A percentile compares a stretch with the other conserved stretches of the same genome.
These are phyloP conservation scores for Exophiala calicioides DNA, from an alignment of 2,329 filamentous ascomycete species.

Conservation along the genomic window DNA sequence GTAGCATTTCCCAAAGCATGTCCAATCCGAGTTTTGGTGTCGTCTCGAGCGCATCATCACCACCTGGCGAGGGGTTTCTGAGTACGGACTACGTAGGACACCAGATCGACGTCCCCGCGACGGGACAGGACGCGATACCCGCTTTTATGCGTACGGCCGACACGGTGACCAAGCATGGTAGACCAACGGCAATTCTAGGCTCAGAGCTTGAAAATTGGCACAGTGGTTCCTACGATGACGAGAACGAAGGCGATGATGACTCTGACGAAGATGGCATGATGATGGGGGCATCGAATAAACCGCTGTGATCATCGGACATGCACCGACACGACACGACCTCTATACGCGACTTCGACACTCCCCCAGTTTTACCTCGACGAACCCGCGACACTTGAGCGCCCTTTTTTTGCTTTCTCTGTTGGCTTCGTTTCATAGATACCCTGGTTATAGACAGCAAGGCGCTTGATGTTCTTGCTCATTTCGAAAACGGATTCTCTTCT, in stretches of 20 bases:
- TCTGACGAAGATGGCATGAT: slow-evolving; percentile 31
- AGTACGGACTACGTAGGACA: slow-evolving; percentile 14
- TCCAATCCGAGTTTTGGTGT: slow-evolving; percentile 51
- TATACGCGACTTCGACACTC: no score
- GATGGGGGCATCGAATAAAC: slow-evolving; percentile 23
- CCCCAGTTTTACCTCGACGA: not conserved
- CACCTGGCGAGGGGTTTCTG: slow-evolving; percentile 48
- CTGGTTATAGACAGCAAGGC: slow-evolving; percentile 25
- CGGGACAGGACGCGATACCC: slow-evolving; percentile 22
- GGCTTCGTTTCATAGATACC: slow-evolving; percentile 25
- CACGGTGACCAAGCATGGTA: slow-evolving; percentile 28
- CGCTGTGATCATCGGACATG: slow-evolving; percentile 15
- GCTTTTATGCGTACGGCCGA: slow-evolving; percentile 32
- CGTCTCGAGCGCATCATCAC: slow-evolving; percentile 48
- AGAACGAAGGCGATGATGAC: slow-evolving; percentile 24
- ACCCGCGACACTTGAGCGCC: not conserved
- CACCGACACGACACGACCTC: no score
- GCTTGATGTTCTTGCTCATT: slow-evolving; percentile 3
- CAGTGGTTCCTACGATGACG: slow-evolving; percentile 14
- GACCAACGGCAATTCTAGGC: slow-evolving; percentile 15
- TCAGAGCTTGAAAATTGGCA: slow-evolving; percentile 21
- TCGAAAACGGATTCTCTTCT: not conserved
- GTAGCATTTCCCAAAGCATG: slow-evolving; percentile 50
- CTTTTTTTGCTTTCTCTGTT: not conserved
- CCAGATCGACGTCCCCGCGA: slow-evolving; percentile 6